These are phyloP conservation scores for Mortierella sp. DNA, from an alignment of 371 early-diverging fungal genomes.

Conservation along the genomic window DNA sequence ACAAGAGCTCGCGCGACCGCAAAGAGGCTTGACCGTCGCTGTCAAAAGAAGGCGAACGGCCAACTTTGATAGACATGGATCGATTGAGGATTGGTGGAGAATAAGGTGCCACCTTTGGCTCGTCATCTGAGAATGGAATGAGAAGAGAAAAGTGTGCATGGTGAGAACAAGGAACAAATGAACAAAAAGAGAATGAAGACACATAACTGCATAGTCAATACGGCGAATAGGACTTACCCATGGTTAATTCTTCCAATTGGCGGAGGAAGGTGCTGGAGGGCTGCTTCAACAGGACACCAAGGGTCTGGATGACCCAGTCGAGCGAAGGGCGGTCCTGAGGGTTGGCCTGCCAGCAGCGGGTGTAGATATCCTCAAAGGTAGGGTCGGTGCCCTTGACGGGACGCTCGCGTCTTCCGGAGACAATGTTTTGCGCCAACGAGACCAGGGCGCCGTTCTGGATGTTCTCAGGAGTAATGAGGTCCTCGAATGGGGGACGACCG, in stretches of 20 bases:
- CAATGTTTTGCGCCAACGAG: conserved; percentile 43
- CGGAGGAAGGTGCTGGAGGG: conserved; percentile 30
- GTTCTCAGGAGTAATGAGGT: conserved; percentile 29
- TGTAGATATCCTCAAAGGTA: conserved; percentile 36
- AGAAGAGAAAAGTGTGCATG: too few species aligned
- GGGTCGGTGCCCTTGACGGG: conserved; percentile 37
- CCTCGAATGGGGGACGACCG: conserved; percentile 47
- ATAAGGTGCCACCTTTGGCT: conserved; percentile 5
- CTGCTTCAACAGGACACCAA: conserved; percentile 43
- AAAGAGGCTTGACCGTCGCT: conserved; percentile 12
- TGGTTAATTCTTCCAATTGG: conserved; percentile 43
- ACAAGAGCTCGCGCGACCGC: conserved; percentile 31
- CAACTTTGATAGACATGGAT: conserved; percentile 41
- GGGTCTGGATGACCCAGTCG: conserved; percentile 48
- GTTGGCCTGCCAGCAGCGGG: conserved; percentile 42
- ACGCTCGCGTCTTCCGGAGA: conserved; percentile 47
- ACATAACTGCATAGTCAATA: neutral
- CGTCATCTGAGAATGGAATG: conserved; percentile 14
- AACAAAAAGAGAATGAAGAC: neutral
- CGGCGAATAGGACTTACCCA: conserved; percentile 17
- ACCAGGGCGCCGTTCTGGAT: conserved; percentile 31
- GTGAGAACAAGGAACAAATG: neutral
- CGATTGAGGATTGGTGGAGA: conserved; percentile 2
- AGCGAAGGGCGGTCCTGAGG: conserved; percentile 48
- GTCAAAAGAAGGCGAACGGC: conserved; percentile 23